A percentile compares a stretch with the other conserved stretches of the same genome.
Conservation (phyloP, 805 yeast species). For the Debaryomyces castellii region DNA sequence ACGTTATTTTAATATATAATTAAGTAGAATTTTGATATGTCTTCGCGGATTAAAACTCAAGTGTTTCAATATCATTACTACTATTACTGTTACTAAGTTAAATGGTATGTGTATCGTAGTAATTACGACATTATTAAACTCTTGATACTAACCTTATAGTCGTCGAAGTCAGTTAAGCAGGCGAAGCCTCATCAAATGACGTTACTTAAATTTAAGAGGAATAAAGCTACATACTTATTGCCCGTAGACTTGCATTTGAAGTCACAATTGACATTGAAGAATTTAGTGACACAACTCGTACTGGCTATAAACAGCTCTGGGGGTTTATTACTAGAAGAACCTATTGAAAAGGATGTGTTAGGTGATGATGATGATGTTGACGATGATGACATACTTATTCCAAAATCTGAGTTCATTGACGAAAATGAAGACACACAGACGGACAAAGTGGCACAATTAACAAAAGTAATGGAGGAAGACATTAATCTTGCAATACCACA, state of each 20-base stretch:
- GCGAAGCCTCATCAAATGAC: constrained; percentile 14
- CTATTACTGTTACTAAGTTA: no score
- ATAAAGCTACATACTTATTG: constrained; percentile 28
- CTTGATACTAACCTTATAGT: constrained; percentile 12
- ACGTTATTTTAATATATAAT: no score
- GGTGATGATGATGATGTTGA: constrained; percentile 21
- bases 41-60: background rate
- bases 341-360: constrained; percentile 19
- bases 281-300: constrained; percentile 25
- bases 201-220: constrained; percentile 36
- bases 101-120: constrained; percentile 10
- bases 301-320: constrained; percentile 47
- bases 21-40: no score
- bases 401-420: constrained; percentile 35
- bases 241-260: constrained; percentile 20
- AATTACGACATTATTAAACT: background rate
- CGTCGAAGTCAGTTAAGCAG: constrained; percentile 18
- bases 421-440: constrained; percentile 4
- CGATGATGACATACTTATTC: constrained; percentile 30
- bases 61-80: background rate
- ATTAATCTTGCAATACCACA: constrained; percentile 43
- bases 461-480: constrained; percentile 15
- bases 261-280: constrained; percentile 15
- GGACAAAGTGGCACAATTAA: constrained; percentile 5
- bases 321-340: constrained; percentile 37